phyloP scores from a whole-genome alignment of 2,329 filamentous ascomycete genomes.

The Neofusicoccum umdonicola region DNA sequence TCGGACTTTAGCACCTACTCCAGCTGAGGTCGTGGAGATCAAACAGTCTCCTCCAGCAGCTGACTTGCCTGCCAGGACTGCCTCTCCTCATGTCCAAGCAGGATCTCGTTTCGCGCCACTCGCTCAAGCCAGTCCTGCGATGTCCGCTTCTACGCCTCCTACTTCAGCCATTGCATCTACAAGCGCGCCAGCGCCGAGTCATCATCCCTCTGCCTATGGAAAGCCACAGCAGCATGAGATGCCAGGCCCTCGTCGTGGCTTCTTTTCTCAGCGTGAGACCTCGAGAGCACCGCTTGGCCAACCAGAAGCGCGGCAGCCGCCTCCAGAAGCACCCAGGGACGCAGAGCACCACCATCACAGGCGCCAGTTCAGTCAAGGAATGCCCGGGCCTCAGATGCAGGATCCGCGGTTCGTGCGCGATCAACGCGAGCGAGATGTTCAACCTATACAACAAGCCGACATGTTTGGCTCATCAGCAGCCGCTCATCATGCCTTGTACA shows the following conservation, averaged over 20 bases:
- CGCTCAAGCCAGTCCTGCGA: conserved; percentile 30
- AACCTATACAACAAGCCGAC: neutral
- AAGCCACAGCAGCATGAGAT: conserved; percentile 25
- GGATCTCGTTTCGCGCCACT: conserved; percentile 31
- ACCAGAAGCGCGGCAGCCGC: conserved; percentile 28
- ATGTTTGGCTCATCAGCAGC: neutral
- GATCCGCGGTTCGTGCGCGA: conserved; percentile 8
- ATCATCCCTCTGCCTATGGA: conserved; percentile 11
- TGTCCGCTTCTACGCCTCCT: conserved; percentile 10
- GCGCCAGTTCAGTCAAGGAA: conserved; percentile 7
- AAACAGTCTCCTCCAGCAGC: conserved; percentile 35
- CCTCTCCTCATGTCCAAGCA: conserved; percentile 33
- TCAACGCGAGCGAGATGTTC: conserved; percentile 14
- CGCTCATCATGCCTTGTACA: conserved; percentile 24
- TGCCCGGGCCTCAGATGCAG: conserved; percentile 4
- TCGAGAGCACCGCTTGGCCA: conserved; percentile 20
- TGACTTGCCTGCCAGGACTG: conserved; percentile 35
- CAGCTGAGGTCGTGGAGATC: conserved; percentile 42
- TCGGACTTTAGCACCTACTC: conserved; percentile 45
- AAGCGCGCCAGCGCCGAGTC: conserved; percentile 13
- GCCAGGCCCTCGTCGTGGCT: conserved; percentile 33
- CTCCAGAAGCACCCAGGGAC: conserved; percentile 3
- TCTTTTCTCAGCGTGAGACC: conserved; percentile 35
- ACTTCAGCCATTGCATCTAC: conserved; percentile 6
- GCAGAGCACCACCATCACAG: conserved; percentile 14